Evolutionary conservation across 2,329 filamentous ascomycete species (phyloP).

Genomic region (Penicillium sp.): DNA sequence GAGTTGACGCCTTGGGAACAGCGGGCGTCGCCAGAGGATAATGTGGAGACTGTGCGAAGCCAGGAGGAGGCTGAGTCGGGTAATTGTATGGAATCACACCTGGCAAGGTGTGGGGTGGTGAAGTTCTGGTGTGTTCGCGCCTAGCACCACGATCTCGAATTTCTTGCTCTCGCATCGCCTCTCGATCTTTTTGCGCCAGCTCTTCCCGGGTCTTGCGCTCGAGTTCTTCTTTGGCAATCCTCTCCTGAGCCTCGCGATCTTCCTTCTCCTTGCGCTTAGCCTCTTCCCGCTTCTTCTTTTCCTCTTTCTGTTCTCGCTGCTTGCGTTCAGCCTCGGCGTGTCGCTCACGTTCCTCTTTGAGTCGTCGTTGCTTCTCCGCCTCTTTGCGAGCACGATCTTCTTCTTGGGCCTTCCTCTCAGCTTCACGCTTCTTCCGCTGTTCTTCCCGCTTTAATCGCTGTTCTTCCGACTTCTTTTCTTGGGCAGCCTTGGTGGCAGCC

Average conservation of each 20-base stretch:
- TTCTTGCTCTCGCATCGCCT: constrained; percentile 49
- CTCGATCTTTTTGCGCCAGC: constrained; percentile 60
- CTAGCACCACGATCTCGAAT: constrained; percentile 44
- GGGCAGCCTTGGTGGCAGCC: constrained; percentile 71
- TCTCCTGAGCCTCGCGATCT: constrained; percentile 63
- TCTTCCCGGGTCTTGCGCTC: constrained; percentile 56
- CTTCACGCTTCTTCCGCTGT: constrained; percentile 86
- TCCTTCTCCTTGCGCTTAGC: constrained; percentile 77
- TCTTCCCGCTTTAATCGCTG: constrained; percentile 82
- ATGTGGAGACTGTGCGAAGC: constrained; percentile 71
- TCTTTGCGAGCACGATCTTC: constrained; percentile 85
- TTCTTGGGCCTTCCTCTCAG: constrained; percentile 85
- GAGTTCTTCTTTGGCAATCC: constrained; percentile 62
- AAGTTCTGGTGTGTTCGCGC: constrained; percentile 51
- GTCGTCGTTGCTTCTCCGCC: constrained; percentile 74
- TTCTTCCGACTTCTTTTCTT: constrained; percentile 79
- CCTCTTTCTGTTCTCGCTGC: constrained; percentile 75
- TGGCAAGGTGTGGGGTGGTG: constrained; percentile 59
- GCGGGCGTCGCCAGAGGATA: constrained; percentile 77
- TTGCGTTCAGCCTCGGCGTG: constrained; percentile 86
- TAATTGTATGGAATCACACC: constrained; percentile 58
- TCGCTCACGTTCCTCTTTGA: constrained; percentile 81
- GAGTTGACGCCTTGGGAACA: constrained; percentile 79
- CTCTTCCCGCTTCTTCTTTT: constrained; percentile 74
- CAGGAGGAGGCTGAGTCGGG: constrained; percentile 54